Evolutionary conservation across 768 basidiomycete species (phyloP).

Genomic region (Austroboletus eburneus): DNA sequence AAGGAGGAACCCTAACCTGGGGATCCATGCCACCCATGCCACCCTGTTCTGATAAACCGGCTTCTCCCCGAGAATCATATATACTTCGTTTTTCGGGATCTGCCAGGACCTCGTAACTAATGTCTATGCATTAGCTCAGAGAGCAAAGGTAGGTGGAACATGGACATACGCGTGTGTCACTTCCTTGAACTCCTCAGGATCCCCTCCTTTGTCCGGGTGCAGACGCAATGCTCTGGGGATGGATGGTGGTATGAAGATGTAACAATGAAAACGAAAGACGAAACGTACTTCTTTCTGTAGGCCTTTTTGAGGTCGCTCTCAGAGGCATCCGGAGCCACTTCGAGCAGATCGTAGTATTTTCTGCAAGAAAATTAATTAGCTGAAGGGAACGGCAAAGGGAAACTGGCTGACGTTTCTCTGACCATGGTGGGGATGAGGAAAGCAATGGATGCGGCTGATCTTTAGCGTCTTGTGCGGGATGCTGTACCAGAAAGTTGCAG

Average conservation of each 20-base stretch:
- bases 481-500: conserved; percentile 32
- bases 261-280: not conserved
- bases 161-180: conserved; percentile 85
- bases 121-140: conserved; percentile 1
- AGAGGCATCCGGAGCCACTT: conserved; percentile 72
- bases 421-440: conserved; percentile 46
- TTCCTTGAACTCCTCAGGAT: conserved; percentile 96
- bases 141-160: not conserved
- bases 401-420: conserved; percentile 52
- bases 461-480: conserved; percentile 26
- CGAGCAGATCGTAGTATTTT: conserved; percentile 91
- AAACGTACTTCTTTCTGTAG: conserved; percentile 81
- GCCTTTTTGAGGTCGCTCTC: conserved; percentile 92
- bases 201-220: conserved; percentile 94
- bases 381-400: not conserved
- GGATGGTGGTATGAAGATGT: conserved; percentile 4
- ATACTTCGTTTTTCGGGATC: conserved; percentile 76
- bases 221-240: conserved; percentile 67
- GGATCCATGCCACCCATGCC: conserved; percentile 97
- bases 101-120: conserved; percentile 88
- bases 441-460: conserved; percentile 11
- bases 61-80: conserved; percentile 92
- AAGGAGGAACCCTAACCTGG: conserved; percentile 50
- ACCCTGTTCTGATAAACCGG: conserved; percentile 80
- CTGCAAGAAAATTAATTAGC: conserved; percentile 35